phyloP scores from a whole-genome alignment of 1,284 basidiomycete genomes.

The Waitea zeae region DNA sequence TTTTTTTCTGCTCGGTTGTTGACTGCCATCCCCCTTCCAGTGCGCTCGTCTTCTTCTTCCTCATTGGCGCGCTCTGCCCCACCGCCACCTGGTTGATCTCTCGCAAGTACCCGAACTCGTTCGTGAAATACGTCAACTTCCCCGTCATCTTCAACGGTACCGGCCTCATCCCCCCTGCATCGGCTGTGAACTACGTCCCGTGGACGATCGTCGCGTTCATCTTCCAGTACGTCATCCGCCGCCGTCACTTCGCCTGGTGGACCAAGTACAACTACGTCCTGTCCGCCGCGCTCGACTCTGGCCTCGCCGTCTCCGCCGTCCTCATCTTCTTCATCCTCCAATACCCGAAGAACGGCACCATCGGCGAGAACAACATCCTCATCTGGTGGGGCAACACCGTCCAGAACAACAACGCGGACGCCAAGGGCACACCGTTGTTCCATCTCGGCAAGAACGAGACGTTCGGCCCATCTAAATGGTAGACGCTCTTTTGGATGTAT shows the following conservation, averaged over 20 bases:
- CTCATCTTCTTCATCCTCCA: conserved; percentile 54
- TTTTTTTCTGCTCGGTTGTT: not conserved
- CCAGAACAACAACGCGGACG: conserved; percentile 24
- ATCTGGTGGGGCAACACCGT: conserved; percentile 62
- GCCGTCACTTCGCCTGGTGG: conserved; percentile 34
- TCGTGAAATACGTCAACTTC: conserved; percentile 25
- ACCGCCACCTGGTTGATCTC: conserved; percentile 22
- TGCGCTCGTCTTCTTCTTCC: conserved; percentile 27
- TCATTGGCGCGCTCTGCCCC: conserved; percentile 25
- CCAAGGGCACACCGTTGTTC: conserved; percentile 13
- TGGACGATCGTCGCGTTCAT: conserved; percentile 16
- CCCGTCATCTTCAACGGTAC: conserved; percentile 17
- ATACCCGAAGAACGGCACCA: conserved; percentile 43
- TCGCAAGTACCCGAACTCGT: conserved; percentile 23
- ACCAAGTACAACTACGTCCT: conserved; percentile 42
- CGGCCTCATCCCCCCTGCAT: conserved; percentile 19
- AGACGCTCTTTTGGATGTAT: conserved; percentile 1
- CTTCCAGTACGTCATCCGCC: conserved; percentile 30
- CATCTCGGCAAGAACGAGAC: conserved; percentile 13
- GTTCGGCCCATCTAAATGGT: conserved; percentile 17
- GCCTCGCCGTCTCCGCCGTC: conserved; percentile 38
- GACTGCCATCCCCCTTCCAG: not conserved
- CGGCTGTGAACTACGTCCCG: conserved; percentile 23
- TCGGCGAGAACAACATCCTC: conserved; percentile 34
- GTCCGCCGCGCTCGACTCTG: conserved; percentile 40